Percentiles rank a stretch among this genome's conserved stretches.
phyloP scores from a whole-genome alignment of 371 early-diverging fungal species.

The Mycotypha africana region DNA sequence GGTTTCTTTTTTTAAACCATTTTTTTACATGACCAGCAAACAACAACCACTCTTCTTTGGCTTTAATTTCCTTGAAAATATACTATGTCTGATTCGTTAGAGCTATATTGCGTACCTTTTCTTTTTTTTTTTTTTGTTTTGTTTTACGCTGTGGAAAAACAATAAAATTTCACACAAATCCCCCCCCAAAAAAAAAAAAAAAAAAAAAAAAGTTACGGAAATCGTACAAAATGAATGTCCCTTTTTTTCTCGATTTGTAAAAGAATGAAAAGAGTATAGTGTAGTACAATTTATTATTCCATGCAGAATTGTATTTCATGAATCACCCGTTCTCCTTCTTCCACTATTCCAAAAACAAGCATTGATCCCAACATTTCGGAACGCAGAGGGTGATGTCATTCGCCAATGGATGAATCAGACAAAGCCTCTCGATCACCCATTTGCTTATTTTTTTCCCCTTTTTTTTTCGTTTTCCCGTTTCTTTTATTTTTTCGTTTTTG shows the following conservation, averaged over 20 bases:
- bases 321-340: neutral
- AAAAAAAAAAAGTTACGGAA: conserved; percentile 1
- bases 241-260: neutral
- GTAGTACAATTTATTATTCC: too few relatives aligned
- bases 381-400: conserved; percentile 7
- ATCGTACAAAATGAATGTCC: neutral
- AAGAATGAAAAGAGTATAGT: too few relatives aligned
- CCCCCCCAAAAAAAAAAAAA: neutral
- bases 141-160: neutral
- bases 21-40: too few relatives aligned
- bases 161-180: neutral
- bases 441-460: neutral
- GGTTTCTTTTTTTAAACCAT: too few relatives aligned
- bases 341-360: conserved; percentile 2
- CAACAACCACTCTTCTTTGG: too few relatives aligned
- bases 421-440: neutral
- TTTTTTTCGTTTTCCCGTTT: neutral
- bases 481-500: too few relatives aligned
- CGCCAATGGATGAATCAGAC: too few relatives aligned
- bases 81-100: too few relatives aligned
- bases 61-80: too few relatives aligned
- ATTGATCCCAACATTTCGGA: conserved; percentile 2
- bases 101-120: too few relatives aligned
- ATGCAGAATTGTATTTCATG: too few relatives aligned
- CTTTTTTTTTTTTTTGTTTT: too few relatives aligned